Base-by-base conservation (phyloP, 2,329 filamentous ascomycete species). In the Monosporascus sp. region DNA sequence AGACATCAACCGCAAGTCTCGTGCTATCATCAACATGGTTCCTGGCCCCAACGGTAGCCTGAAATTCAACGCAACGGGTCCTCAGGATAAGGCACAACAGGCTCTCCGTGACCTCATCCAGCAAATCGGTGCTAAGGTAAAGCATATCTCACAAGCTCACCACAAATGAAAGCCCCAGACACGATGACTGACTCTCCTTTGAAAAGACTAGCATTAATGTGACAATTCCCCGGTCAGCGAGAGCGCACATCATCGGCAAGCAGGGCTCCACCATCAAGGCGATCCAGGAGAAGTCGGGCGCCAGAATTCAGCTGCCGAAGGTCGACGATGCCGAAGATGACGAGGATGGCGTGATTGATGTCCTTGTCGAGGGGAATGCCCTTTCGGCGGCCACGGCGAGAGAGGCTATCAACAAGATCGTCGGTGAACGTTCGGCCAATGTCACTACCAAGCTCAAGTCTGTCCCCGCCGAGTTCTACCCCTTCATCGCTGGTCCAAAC, bases 241-340 rank as follows among this genome's bases (percentile, higher is more conserved):
- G 91, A 57, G 84, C 92, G 51, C 88, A 93, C 71, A 92, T 99
- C 71, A 97, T 99, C 68, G 95, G 94, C 63, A 91, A 90, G 67
- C 86, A 88, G 67, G 95, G 95, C 54, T 83, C 90, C 26, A 93
- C 88, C 57, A 95, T 99, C 69, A 93, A 95, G 74, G 82, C 87
- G 47, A 85, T 99, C 51, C 89, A 93, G 73, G 89, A 93, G 70
- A 87, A 88, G 71, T 94, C 91, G 3, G 92, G 93, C 57, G 93
- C 94, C 51, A 86, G 86, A 60, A 92, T 99, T 65, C 90, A 96
- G 68, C 84, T 99, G 55, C 92, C 93, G 56, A 92, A 89, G 73
- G 79, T 81, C 22, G 89, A 95, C 43, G 86, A 89, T 24, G 76
- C 73, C 51, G 81, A 81, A 43, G 84, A 88, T 18, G 91, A 94